Conservation (phyloP, 331 rosid species). For the Saraca asoca region DNA sequence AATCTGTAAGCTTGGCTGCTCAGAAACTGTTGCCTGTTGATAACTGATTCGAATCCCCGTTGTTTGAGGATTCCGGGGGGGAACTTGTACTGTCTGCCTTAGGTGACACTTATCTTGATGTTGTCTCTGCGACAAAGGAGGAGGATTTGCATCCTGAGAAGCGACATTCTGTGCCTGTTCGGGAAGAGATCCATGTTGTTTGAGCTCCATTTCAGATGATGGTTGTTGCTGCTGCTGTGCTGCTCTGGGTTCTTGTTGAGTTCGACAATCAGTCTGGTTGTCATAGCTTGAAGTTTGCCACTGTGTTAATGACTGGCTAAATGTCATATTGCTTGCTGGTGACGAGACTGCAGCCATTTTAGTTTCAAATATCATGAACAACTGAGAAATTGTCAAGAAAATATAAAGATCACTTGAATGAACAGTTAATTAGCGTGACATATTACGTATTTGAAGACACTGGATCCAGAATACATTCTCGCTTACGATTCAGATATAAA, state of each 20-base stretch:
- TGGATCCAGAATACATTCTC: too few species aligned
- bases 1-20: slow-evolving; percentile 47
- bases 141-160: slow-evolving; percentile 26
- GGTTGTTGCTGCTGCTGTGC: slow-evolving; percentile 36
- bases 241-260: slow-evolving; percentile 40
- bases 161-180: slow-evolving; percentile 44
- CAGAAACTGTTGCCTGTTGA: slow-evolving; percentile 52
- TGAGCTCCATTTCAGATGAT: slow-evolving; percentile 43
- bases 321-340: slow-evolving; percentile 42
- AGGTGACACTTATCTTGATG: slow-evolving; percentile 44
- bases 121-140: slow-evolving; percentile 39
- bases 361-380: slow-evolving; percentile 10
- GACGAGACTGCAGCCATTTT: slow-evolving; percentile 37
- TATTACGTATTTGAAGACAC: too few species aligned
- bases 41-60: slow-evolving; percentile 51
- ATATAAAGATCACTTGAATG: background rate
- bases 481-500: too few species aligned
- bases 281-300: slow-evolving; percentile 41
- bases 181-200: slow-evolving; percentile 33
- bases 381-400: background rate
- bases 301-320: slow-evolving; percentile 42
- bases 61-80: slow-evolving; percentile 49
- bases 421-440: background rate
- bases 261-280: slow-evolving; percentile 38
- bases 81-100: slow-evolving; percentile 35